Evolutionary conservation across 768 basidiomycete genomes (phyloP), one percentile per base, ranked within the genome.

Genomic region (Lactifluus piperatus): DNA sequence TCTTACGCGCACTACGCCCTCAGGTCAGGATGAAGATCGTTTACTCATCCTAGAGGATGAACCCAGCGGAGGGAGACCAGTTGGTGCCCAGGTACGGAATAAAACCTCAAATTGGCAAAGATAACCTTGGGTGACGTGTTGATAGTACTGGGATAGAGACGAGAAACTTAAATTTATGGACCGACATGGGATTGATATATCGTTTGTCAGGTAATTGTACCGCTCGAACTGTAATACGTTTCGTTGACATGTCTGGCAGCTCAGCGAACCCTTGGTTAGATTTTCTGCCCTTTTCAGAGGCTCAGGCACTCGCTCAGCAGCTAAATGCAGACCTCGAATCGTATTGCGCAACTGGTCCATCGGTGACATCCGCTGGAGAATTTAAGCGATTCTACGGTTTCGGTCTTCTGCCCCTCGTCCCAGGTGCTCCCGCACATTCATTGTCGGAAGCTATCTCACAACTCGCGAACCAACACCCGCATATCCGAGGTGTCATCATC

Each of bases 241-340:
- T n/a, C n/a, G n/a, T n/a, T n/a, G n/a, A n/a, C n/a, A 60, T 30
- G 5, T 44, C 8, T 22, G 11, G 46, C 65, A 91, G 90, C 69
- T 81, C 88, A 26, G 91, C 91, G 27, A 94, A 94, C 67, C 92
- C 91, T 9, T 94, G 91, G 91, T 80, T 94, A 36, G 92, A 94
- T 70, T 94, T 93, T 68, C 78, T 94, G 24, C 70, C 85, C 5
- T 80, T 87, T 10, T 67, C 79, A 26, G 80, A 85, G 44, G 92
- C 91, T 9, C 76, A 79, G 50, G 67, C 69, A 13, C 77, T 93
- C 18, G 89, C 91, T 0, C 71, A 69, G n/a, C 79, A 85, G 51
- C 75, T 94, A 45, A 94, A 94, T 68, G 68, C 75, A 34, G 88
- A 92, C 67, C 77, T 94, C 9, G 89, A 94, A 68, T 67, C 78